Evolutionary conservation across 352 stramenopile genomes (phyloP).

Genomic region (Blastocystis hominis): DNA sequence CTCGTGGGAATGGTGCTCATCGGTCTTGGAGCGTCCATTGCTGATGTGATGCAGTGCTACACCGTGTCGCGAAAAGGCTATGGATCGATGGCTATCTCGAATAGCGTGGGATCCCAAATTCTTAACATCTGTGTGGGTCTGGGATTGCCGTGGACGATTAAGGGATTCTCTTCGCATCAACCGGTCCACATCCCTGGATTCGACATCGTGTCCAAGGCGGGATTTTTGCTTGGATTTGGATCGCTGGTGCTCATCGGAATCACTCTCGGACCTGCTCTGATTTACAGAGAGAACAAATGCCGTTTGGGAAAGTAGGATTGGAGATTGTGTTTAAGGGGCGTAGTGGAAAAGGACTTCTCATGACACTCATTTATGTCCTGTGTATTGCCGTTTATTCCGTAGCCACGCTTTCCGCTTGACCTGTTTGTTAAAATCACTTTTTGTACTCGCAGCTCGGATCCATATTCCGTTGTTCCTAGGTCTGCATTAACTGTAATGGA

Average conservation of each 20-base stretch:
- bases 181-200: conserved; percentile 23
- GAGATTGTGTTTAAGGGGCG: not conserved
- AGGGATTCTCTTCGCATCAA: not conserved
- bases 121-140: conserved; percentile 61
- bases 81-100: conserved; percentile 60
- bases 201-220: not conserved
- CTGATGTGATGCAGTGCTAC: conserved; percentile 60
- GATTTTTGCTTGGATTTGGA: not conserved
- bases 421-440: not conserved
- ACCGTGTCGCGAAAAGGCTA: conserved; percentile 58
- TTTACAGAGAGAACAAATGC: conserved; percentile 35
- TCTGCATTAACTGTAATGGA: not conserved
- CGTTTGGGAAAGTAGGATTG: not conserved
- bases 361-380: not conserved
- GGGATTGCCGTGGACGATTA: conserved; percentile 59
- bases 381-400: not conserved
- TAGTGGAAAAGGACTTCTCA: conserved; percentile 10
- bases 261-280: conserved; percentile 12
- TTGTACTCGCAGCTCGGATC: not conserved
- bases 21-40: conserved; percentile 56
- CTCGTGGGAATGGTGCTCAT: conserved; percentile 59
- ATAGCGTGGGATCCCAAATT: conserved; percentile 60
- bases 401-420: not conserved
- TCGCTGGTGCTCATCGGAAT: conserved; percentile 27
- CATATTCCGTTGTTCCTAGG: not conserved